Evolutionary conservation across 1,284 basidiomycete species (phyloP).

Genomic region (Ustilago xerochloae): DNA sequence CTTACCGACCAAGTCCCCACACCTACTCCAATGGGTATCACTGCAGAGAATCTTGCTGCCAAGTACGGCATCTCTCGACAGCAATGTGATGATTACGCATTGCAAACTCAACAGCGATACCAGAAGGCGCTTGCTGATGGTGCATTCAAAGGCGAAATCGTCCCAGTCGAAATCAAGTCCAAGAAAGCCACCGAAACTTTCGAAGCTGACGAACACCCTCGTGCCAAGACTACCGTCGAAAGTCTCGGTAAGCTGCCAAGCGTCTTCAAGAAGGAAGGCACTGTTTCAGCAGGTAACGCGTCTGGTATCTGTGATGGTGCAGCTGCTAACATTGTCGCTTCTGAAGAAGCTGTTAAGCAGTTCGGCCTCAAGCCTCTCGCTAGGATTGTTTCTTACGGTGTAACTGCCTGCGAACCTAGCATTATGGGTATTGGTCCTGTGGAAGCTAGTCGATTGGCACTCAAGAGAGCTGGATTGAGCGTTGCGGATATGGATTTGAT

Average conservation of each 20-base stretch:
- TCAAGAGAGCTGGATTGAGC: constrained; percentile 67
- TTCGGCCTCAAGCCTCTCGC: constrained; percentile 87
- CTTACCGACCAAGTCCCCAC: constrained; percentile 72
- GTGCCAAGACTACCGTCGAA: constrained; percentile 86
- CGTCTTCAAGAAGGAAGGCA: constrained; percentile 87
- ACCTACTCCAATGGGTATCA: constrained; percentile 74
- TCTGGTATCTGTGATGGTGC: constrained; percentile 96
- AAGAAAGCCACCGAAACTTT: constrained; percentile 63
- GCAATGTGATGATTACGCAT: constrained; percentile 76
- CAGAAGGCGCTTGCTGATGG: constrained; percentile 70
- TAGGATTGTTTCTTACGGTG: constrained; percentile 78
- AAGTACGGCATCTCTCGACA: constrained; percentile 86
- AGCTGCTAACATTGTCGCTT: constrained; percentile 93
- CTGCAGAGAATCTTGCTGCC: constrained; percentile 86
- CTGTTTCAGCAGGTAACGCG: constrained; percentile 94
- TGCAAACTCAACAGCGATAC: constrained; percentile 69
- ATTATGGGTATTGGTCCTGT: constrained; percentile 75
- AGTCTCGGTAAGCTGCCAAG: constrained; percentile 87
- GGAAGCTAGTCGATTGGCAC: constrained; percentile 68
- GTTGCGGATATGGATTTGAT: constrained; percentile 72
- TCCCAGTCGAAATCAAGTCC: constrained; percentile 67
- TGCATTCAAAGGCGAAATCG: constrained; percentile 69
- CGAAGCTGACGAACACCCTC: constrained; percentile 72
- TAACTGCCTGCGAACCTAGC: constrained; percentile 72
- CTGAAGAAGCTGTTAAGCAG: constrained; percentile 86